Evolutionary conservation across 306 rosid species (phyloP).

Genomic region (Rosa multiflora): DNA sequence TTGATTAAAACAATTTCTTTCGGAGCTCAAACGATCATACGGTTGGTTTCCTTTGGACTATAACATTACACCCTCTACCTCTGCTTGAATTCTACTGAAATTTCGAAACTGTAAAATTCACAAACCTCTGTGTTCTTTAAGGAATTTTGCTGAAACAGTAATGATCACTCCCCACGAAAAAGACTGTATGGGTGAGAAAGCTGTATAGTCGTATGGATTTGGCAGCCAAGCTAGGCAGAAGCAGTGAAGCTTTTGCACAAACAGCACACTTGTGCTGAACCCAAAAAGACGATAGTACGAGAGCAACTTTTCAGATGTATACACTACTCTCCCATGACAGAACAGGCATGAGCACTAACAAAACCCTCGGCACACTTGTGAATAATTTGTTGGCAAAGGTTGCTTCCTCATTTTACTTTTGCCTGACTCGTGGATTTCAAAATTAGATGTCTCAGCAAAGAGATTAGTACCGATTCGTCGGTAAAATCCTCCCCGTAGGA

Average conservation of each 20-base stretch:
- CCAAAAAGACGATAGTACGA: conserved; percentile 37
- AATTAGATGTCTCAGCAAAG: not conserved
- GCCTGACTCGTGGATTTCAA: not conserved
- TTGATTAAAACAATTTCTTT: not conserved
- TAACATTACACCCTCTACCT: not conserved
- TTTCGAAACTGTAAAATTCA: not conserved
- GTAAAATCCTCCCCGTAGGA: not conserved
- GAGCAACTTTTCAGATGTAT: conserved; percentile 12
- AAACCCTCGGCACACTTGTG: not conserved
- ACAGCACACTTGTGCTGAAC: conserved; percentile 9
- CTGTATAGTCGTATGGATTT: not conserved
- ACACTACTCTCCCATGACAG: not conserved
- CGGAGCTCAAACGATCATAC: not conserved
- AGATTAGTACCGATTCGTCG: not conserved
- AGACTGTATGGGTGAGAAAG: not conserved
- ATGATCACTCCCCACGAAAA: not conserved
- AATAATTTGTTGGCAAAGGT: not conserved
- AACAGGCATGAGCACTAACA: not conserved
- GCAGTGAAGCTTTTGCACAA: conserved; percentile 26
- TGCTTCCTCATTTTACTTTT: not conserved
- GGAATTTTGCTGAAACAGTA: not conserved
- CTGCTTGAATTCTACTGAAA: not conserved
- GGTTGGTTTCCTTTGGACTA: not conserved
- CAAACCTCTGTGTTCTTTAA: not conserved
- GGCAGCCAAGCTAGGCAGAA: conserved; percentile 7